Evolutionary conservation across 2,329 filamentous ascomycete species (phyloP), one percentile per base, ranked within the genome.

Genomic region (Calycina marina): DNA sequence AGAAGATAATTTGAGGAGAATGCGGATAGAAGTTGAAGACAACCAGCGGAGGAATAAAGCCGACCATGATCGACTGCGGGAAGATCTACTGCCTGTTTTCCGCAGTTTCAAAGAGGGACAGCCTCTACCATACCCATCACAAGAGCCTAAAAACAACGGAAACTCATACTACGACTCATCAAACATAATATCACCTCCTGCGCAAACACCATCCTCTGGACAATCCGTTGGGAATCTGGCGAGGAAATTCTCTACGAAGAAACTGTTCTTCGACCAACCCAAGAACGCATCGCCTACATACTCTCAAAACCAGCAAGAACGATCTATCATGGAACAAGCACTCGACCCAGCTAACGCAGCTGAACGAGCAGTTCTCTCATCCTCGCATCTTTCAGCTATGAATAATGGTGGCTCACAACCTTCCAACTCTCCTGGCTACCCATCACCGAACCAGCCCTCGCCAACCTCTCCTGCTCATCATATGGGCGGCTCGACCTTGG

Each of bases 71-170:
- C 77, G 83, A 44, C 59, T 98, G 41, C 71, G 90, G 35, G 88
- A 96, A 56, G 90, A 98, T 51, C 73, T 94, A 50, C 65, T 96
- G 18, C 88, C 90, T 3, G 77, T 93, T 13, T 72, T 94, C 49
- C 82, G 86, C 40, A 74, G 93, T 50, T 80, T 77, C 48, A 96
- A 96, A 60, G 86, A 96, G 53, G 79, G 79, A 42, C 83, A 93
- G 51, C 88, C 88, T 20, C 63, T 96, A 14, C 86, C 86, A 16
- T 63, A 63, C 40, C 42, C 45, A 27, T 40, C 52, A 29, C 22
- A 43, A 18, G 36, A 48, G 8, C 34, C 37, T 22, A 43, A 48
- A 30, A 36, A 46, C 22, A 48, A 54, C 36, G 40, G 35, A n/a
- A 41, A 43, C 5, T 69, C 70, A 48, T 51, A 53, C 36, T 74